phyloP scores from a whole-genome alignment of 805 yeast genomes.

The Candida krabiensis region DNA sequence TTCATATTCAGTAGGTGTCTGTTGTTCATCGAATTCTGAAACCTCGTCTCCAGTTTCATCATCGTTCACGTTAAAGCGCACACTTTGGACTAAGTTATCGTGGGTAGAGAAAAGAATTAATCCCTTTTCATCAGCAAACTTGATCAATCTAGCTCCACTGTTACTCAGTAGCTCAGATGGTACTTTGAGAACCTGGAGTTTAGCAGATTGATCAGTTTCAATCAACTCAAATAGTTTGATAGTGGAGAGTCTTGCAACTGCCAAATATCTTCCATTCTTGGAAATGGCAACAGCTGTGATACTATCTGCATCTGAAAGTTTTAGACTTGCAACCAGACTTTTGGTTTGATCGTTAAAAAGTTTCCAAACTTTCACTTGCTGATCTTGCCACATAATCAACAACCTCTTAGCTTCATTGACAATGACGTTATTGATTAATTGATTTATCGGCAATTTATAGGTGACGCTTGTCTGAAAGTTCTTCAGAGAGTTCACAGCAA shows the following conservation, averaged over 20 bases:
- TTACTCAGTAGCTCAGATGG: constrained; percentile 41
- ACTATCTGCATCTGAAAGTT: constrained; percentile 75
- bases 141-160: constrained; percentile 56
- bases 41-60: constrained; percentile 33
- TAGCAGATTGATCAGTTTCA: constrained; percentile 33
- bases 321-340: constrained; percentile 63
- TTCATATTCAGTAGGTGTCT: constrained; percentile 31
- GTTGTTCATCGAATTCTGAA: constrained; percentile 42
- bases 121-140: constrained; percentile 45
- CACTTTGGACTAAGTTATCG: constrained; percentile 51
- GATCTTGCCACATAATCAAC: constrained; percentile 79
- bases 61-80: constrained; percentile 39
- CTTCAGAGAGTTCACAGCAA: constrained; percentile 63
- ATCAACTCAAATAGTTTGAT: constrained; percentile 67
- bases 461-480: constrained; percentile 73
- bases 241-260: constrained; percentile 67
- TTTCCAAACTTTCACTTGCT: constrained; percentile 78
- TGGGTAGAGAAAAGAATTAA: constrained; percentile 51
- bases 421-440: constrained; percentile 26
- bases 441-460: constrained; percentile 60
- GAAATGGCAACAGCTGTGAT: constrained; percentile 69
- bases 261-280: constrained; percentile 61
- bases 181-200: constrained; percentile 51
- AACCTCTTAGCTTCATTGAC: constrained; percentile 48
- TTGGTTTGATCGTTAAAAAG: constrained; percentile 41